Evolutionary conservation across 768 basidiomycete genomes (phyloP), one percentile per base, ranked within the genome.

Genomic region (Suillus subalutaceus): DNA sequence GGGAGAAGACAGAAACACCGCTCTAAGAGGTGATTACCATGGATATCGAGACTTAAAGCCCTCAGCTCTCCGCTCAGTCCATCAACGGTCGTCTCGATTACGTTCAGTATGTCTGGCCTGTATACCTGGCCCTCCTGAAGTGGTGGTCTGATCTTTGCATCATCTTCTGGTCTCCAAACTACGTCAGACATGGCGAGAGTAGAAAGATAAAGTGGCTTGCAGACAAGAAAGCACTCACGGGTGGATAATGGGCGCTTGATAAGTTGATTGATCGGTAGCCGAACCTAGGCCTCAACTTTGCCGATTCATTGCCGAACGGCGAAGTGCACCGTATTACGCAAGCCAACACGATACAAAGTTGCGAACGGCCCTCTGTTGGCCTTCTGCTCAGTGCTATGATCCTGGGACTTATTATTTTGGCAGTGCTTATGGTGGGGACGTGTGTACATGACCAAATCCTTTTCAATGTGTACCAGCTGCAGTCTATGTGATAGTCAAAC

Each of bases 31-130:
- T 6, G 5, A 64, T 41, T 70, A 90, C 92, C 84, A 68, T 90
- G 90, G 23, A 94, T 91, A 71, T 90, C 88, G 40, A 91, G 76
- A 72, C 91, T 93, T 30, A 94, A 77, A 53, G 70, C 76, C 63
- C 86, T 81, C 62, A 93, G 75, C 58, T 88, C 86, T 0, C 74
- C 72, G 67, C 87, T 82, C 23, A 91, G 77, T 30, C 75, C 79
- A 64, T 81, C 73, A 50, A 93, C 84, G 64, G 81, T 82, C 23
- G 78, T 72, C 66, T 88, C 88, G 52, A 92, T 89, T 30, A 83
- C 83, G 65, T 85, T 77, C 43, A 90, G 76, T 13, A 90, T 81
- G 63, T 90, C 88, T 2, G 85, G 84, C 48, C 85, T 79, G 69
- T 84, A 88, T 18, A 90, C 77, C 5, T 73, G 71, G 23, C 77